These are phyloP conservation scores for Lactarius vividus DNA, from an alignment of 768 basidiomycete species.

Conservation along the genomic window DNA sequence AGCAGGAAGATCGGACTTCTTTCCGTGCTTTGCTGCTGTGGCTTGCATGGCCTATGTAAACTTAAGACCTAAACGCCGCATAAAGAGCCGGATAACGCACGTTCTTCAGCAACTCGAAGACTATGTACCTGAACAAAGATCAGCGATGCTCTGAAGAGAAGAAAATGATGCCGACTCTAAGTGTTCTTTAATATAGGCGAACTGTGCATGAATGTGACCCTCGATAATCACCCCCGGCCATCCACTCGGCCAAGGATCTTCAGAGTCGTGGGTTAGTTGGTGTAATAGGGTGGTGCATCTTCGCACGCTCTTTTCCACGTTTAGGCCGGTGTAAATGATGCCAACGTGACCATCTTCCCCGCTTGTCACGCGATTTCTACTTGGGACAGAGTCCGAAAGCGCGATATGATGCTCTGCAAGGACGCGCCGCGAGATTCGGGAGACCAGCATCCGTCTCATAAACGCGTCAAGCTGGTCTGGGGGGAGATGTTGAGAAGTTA, in stretches of 20 bases:
- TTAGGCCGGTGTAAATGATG: constrained; percentile 76
- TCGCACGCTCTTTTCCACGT: constrained; percentile 67
- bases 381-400: constrained; percentile 56
- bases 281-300: constrained; percentile 60
- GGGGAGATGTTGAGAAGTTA: constrained; percentile 75
- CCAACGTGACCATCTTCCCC: constrained; percentile 58
- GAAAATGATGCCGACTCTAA: constrained; percentile 56
- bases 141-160: not conserved
- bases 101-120: constrained; percentile 90
- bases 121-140: constrained; percentile 57
- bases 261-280: constrained; percentile 45
- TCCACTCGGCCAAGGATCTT: constrained; percentile 34
- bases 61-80: not conserved
- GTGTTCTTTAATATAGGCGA: constrained; percentile 85
- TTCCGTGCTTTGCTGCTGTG: constrained; percentile 51
- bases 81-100: constrained; percentile 42
- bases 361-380: constrained; percentile 34
- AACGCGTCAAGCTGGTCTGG: constrained; percentile 82
- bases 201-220: constrained; percentile 65
- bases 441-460: constrained; percentile 89
- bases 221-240: constrained; percentile 72
- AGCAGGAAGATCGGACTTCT: constrained; percentile 47
- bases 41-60: constrained; percentile 64
- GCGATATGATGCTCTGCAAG: constrained; percentile 88
- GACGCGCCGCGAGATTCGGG: constrained; percentile 85